Percentiles rank a stretch among this genome's conserved stretches.
phyloP scores from a whole-genome alignment of 2,329 filamentous ascomycete species.

The Bipolaris sorokiniana region DNA sequence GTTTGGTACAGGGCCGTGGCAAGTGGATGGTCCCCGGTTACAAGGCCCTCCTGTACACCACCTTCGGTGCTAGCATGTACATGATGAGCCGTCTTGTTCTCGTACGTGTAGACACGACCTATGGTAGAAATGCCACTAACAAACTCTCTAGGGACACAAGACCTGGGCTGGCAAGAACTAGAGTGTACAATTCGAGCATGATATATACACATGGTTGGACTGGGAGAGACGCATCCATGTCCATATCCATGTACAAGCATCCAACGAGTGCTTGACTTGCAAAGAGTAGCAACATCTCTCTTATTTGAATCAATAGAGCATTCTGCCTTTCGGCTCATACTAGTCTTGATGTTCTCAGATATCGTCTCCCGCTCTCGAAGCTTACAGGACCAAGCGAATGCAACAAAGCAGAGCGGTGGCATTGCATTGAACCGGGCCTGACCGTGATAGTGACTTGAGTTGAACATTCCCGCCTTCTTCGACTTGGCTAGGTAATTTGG shows the following conservation, averaged over 20 bases:
- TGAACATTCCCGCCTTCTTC: neutral
- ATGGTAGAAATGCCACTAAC: slow-evolving; percentile 4
- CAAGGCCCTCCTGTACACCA: slow-evolving; percentile 68
- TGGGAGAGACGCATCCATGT: slow-evolving; percentile 24
- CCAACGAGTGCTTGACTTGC: slow-evolving; percentile 29
- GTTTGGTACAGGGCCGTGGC: slow-evolving; percentile 66
- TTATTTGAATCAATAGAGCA: slow-evolving; percentile 8
- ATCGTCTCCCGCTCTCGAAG: neutral
- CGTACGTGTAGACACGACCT: slow-evolving; percentile 38
- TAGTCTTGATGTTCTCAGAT: neutral
- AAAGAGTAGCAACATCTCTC: slow-evolving; percentile 12
- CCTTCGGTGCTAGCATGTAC: slow-evolving; percentile 70
- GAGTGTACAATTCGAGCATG: slow-evolving; percentile 8
- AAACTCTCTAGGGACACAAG: slow-evolving; percentile 67
- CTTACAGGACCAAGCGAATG: neutral
- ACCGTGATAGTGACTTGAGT: neutral
- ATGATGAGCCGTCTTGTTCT: slow-evolving; percentile 74
- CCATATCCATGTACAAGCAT: slow-evolving; percentile 44
- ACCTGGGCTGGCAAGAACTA: slow-evolving; percentile 65
- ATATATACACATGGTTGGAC: slow-evolving; percentile 13
- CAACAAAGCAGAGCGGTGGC: neutral
- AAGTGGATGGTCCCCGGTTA: slow-evolving; percentile 71
- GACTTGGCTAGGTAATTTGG: neutral
- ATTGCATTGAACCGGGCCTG: neutral
- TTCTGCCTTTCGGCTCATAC: neutral